phyloP scores from a whole-genome alignment of 768 basidiomycete species.

The Naganishia kalamii region DNA sequence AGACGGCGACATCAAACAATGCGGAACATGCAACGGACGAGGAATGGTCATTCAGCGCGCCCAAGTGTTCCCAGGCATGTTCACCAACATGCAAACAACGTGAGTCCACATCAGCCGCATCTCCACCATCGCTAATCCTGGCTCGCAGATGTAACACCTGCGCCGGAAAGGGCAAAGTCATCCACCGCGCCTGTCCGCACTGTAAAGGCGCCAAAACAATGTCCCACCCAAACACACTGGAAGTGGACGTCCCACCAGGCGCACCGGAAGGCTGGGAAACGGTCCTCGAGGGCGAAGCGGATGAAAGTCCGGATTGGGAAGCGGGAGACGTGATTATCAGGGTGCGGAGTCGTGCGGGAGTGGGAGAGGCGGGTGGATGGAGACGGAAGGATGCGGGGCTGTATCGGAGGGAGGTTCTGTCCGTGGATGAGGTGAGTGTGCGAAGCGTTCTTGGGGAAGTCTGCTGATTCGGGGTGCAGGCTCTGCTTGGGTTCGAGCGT shows the following conservation, averaged over 20 bases:
- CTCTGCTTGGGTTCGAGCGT: constrained; percentile 89
- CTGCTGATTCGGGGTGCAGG: constrained; percentile 52
- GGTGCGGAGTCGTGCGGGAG: constrained; percentile 68
- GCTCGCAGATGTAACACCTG: constrained; percentile 60
- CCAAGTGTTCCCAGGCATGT: constrained; percentile 28
- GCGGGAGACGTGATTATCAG: constrained; percentile 85
- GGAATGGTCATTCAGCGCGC: too few relatives aligned
- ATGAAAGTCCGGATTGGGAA: constrained; percentile 93
- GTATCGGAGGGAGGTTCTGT: constrained; percentile 86
- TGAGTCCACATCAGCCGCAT: too few relatives aligned
- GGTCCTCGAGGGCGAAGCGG: constrained; percentile 91
- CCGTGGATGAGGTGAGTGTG: constrained; percentile 72
- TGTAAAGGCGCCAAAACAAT: constrained; percentile 76
- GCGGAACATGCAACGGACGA: constrained; percentile 72
- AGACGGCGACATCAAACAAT: constrained; percentile 79
- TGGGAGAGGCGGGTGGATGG: constrained; percentile 60
- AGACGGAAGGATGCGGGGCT: constrained; percentile 81
- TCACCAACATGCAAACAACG: not conserved
- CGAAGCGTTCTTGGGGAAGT: not conserved
- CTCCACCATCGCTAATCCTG: constrained; percentile 21
- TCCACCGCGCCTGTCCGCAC: constrained; percentile 70
- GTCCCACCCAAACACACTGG: constrained; percentile 72
- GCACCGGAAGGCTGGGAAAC: constrained; percentile 91
- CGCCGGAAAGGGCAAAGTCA: constrained; percentile 70
- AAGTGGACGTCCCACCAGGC: constrained; percentile 76